Percentiles rank a stretch among this genome's conserved stretches.
These are phyloP conservation scores for Vigna hirtella DNA, from an alignment of 306 rosid genomes.

Conservation along the genomic window DNA sequence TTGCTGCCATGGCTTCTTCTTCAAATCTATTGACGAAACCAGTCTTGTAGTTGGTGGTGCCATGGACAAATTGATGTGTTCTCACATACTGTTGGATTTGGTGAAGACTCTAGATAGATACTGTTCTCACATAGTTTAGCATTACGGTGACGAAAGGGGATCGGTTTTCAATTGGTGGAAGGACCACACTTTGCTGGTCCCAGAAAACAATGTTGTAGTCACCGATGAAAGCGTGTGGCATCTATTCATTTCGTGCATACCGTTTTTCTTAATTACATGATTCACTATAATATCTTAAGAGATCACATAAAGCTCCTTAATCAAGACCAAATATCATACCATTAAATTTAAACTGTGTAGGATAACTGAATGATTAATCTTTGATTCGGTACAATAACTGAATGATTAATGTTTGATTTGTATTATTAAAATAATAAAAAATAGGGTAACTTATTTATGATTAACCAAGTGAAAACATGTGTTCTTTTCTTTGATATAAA, in stretches of 20 bases:
- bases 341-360: not conserved
- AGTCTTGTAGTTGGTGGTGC: constrained; percentile 64
- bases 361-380: not conserved
- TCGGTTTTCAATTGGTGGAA: constrained; percentile 15
- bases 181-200: constrained; percentile 42
- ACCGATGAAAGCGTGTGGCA: constrained; percentile 11
- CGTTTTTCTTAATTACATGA: too few species aligned
- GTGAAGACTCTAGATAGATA: constrained; percentile 10
- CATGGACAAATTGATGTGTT: constrained; percentile 49
- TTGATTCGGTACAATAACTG: not conserved
- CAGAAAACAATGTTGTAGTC: not conserved
- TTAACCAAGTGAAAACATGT: not conserved
- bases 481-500: too few species aligned
- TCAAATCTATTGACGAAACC: constrained; percentile 72
- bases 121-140: constrained; percentile 17
- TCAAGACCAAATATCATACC: not conserved
- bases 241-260: not conserved
- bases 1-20: constrained; percentile 79
- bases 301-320: too few species aligned
- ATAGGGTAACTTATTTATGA: too few species aligned
- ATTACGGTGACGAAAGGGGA: constrained; percentile 17
- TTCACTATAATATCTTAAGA: too few species aligned
- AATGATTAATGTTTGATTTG: not conserved
- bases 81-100: not conserved
- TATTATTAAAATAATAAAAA: not conserved